Evolutionary conservation across 2,329 filamentous ascomycete species (phyloP), one percentile per base, ranked within the genome.

Genomic region (Neoarthrinium moseri): DNA sequence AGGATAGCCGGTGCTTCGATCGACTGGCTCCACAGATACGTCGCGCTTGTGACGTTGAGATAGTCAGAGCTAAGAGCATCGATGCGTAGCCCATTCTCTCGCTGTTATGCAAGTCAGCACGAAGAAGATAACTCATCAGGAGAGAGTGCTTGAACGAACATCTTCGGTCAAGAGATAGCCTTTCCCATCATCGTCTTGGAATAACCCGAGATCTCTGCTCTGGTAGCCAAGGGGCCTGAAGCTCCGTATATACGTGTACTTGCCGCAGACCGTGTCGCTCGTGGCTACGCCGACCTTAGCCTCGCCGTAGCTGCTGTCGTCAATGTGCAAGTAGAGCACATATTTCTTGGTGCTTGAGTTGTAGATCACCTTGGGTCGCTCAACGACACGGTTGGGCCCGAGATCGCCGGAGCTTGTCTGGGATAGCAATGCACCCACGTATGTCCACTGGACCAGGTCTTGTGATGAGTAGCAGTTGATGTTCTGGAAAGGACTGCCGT

Each of bases 311-410:
- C 72, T 73, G 23, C 68, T 69, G 45, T 68, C 74, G 56, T 88
- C 84, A 39, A 86, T 84, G 57, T 87, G 84, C 70, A 87, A 72
- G 70, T 80, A 87, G 61, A 87, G 66, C n/a, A 87, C 83, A 61
- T 83, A 88, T 51, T 82, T 80, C 5, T 62, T 55, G 0, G 83
- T 86, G n/a, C 67, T 65, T 12, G 81, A 77, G 52, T 87, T 87
- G 66, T 80, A 86, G 5, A 87, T 75, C 4, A 87, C 75, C 63
- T 87, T 87, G 3, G 84, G 84, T 17, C 84, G 68, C 62, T 87
- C 84, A 2, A 87, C 77, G 10, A 87, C 73, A 3, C 83, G 75
- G 50, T 73, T 73, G 0, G 81, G 80, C 0, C 82, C 83, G 0
- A 86, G 68, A 49, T 86, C 83, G 1, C 72, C 79, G 2, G 56